A percentile compares a stretch with the other conserved stretches of the same genome.
Conservation (phyloP, 164 flowering plant species). For the Santalum album region DNA sequence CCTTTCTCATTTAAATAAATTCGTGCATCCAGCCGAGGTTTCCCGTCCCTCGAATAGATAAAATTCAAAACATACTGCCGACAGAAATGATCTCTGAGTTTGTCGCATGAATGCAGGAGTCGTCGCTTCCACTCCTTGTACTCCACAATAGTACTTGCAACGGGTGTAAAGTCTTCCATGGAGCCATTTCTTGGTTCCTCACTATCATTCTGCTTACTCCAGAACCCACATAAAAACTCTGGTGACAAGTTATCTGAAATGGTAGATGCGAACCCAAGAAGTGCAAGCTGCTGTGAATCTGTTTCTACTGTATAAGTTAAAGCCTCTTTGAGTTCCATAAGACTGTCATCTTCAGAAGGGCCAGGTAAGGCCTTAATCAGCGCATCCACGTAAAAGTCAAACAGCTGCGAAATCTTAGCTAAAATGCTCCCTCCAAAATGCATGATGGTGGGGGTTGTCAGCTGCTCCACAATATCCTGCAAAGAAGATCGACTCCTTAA, state of each 20-base stretch:
- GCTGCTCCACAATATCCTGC: constrained; percentile 76
- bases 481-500: constrained; percentile 8
- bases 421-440: constrained; percentile 79
- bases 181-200: constrained; percentile 36
- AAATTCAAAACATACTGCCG: constrained; percentile 86
- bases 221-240: constrained; percentile 41
- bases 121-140: constrained; percentile 91
- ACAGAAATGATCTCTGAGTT: constrained; percentile 87
- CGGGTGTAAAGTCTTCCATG: constrained; percentile 24
- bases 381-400: constrained; percentile 69
- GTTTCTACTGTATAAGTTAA: constrained; percentile 73
- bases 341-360: constrained; percentile 79
- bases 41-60: constrained; percentile 85
- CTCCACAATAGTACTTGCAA: constrained; percentile 34
- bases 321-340: constrained; percentile 54
- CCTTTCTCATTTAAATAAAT: constrained; percentile 60
- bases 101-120: constrained; percentile 78
- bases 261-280: constrained; percentile 79
- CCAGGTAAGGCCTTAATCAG: constrained; percentile 66
- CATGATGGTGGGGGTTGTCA: constrained; percentile 50
- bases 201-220: constrained; percentile 36
- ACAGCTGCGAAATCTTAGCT: constrained; percentile 57
- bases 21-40: constrained; percentile 62
- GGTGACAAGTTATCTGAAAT: constrained; percentile 80
- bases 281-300: constrained; percentile 92